Percentiles rank a stretch among this genome's conserved stretches.
These are phyloP conservation scores for Gillenia trifoliata DNA, from an alignment of 306 rosid species.

Conservation along the genomic window DNA sequence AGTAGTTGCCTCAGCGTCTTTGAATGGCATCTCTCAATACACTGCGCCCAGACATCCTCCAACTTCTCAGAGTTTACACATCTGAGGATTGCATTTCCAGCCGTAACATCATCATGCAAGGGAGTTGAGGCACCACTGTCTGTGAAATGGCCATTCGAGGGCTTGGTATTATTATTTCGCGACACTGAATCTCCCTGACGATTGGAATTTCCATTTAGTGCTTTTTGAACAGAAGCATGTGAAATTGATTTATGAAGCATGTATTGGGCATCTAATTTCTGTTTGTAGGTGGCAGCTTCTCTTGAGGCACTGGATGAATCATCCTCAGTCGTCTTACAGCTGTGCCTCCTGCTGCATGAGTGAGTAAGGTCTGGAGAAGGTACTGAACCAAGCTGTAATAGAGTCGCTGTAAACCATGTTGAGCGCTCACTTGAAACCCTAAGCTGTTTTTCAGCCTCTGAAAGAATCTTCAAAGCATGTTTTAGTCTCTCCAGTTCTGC, in stretches of 20 bases:
- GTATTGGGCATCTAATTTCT: constrained; percentile 49
- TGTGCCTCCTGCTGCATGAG: constrained; percentile 83
- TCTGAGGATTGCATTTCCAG: constrained; percentile 51
- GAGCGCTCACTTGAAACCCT: constrained; percentile 93
- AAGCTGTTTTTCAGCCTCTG: constrained; percentile 92
- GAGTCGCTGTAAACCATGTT: constrained; percentile 96
- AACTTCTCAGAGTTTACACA: constrained; percentile 64
- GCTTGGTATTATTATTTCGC: constrained; percentile 48
- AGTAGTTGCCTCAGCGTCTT: constrained; percentile 88
- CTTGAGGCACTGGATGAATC: constrained; percentile 81
- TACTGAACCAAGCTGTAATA: constrained; percentile 86
- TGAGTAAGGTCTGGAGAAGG: constrained; percentile 74
- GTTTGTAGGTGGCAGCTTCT: constrained; percentile 49
- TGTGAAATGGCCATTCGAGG: constrained; percentile 34
- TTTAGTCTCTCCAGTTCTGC: constrained; percentile 83
- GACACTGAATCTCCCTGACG: constrained; percentile 41
- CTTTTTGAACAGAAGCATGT: constrained; percentile 42
- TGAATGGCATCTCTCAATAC: constrained; percentile 86
- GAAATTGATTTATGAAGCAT: constrained; percentile 49
- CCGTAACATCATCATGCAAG: constrained; percentile 47
- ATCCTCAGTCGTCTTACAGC: constrained; percentile 69
- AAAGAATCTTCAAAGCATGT: constrained; percentile 93
- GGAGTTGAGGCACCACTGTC: constrained; percentile 54
- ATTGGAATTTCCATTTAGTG: constrained; percentile 36
- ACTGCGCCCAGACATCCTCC: constrained; percentile 64